These are phyloP conservation scores for Ulota crispa DNA, from an alignment of 225 moss, liverwort and hornwort species.

Conservation along the genomic window DNA sequence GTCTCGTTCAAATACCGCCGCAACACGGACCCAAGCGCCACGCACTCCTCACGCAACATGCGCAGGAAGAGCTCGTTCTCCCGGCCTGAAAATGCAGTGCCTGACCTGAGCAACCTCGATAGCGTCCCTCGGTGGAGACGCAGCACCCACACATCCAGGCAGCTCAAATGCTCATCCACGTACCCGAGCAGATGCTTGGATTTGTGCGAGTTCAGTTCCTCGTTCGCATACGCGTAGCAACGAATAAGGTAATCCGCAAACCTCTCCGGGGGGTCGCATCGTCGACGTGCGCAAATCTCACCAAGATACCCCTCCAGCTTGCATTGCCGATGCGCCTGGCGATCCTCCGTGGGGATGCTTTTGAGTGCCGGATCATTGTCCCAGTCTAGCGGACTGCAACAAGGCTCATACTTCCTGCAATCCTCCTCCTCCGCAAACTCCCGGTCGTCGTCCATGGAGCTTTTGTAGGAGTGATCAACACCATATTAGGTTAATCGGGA, in stretches of 20 bases:
- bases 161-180: conserved; percentile 21
- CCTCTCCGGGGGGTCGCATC: conserved; percentile 2
- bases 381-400: conserved; percentile 36
- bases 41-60: conserved; percentile 48
- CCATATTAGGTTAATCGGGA: too few species aligned
- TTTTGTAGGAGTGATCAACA: background rate
- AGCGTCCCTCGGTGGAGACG: conserved; percentile 28
- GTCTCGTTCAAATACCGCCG: conserved; percentile 28
- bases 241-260: conserved; percentile 37
- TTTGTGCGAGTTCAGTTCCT: conserved; percentile 32
- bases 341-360: conserved; percentile 7
- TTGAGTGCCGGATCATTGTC: conserved; percentile 19
- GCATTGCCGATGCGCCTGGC: conserved; percentile 33
- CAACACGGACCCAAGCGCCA: conserved; percentile 20
- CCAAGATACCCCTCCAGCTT: conserved; percentile 40
- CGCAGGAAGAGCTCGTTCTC: conserved; percentile 32
- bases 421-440: conserved; percentile 5
- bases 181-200: conserved; percentile 42
- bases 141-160: conserved; percentile 40
- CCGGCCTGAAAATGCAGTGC: conserved; percentile 1
- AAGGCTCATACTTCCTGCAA: background rate
- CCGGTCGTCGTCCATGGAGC: background rate
- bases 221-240: conserved; percentile 45
- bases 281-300: conserved; percentile 30
- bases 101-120: conserved; percentile 24